phyloP scores from a whole-genome alignment of 345 rosid genomes.

The Eucalyptus albens region DNA sequence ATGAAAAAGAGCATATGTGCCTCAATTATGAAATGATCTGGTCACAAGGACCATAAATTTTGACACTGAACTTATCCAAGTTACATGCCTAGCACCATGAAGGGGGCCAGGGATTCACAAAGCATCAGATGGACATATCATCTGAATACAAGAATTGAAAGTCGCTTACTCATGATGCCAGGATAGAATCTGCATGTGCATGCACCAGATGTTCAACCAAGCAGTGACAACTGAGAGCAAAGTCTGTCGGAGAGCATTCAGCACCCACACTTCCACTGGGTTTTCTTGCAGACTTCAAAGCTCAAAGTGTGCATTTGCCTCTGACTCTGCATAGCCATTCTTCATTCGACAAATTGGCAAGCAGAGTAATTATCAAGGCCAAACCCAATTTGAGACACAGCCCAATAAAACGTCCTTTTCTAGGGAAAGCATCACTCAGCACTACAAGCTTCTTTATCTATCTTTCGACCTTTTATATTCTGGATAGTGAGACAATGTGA shows the following conservation, averaged over 20 bases:
- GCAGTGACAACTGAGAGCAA: background rate
- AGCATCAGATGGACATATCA: background rate
- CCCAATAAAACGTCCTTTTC: background rate
- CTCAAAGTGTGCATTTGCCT: background rate
- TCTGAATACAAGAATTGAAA: background rate
- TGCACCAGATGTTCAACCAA: background rate
- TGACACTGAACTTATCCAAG: background rate
- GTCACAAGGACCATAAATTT: background rate
- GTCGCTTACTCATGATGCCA: background rate
- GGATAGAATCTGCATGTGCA: background rate
- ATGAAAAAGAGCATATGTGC: background rate
- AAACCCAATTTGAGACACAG: background rate
- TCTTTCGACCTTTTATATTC: background rate
- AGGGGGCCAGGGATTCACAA: background rate
- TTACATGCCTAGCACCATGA: background rate
- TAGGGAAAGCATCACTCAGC: background rate
- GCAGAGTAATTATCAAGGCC: background rate
- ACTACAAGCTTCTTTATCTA: background rate
- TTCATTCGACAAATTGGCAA: background rate
- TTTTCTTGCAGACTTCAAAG: background rate
- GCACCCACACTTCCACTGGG: background rate
- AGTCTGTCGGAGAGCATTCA: background rate
- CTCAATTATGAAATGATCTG: background rate
- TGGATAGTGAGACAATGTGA: slow-evolving; percentile 17
- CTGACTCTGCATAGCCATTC: background rate